Evolutionary conservation across 345 rosid genomes (phyloP).

Genomic region (Nephelium lappaceum): DNA sequence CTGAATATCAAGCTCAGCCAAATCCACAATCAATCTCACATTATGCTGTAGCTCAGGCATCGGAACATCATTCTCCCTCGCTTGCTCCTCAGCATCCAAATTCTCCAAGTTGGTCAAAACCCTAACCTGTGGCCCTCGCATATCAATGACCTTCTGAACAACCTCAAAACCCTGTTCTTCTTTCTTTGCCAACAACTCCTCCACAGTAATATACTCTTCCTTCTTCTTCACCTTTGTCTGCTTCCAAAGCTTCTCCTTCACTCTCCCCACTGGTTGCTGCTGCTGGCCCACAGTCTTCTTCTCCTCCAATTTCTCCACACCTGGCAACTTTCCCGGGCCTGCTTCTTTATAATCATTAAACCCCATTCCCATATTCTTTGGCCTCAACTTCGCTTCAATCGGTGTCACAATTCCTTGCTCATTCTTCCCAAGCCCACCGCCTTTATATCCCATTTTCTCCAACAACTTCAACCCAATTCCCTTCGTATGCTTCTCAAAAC

Average conservation of each 20-base stretch:
- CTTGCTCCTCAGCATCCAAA: slow-evolving; percentile 87
- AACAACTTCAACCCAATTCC: slow-evolving; percentile 82
- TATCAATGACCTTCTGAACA: slow-evolving; percentile 86
- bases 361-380: slow-evolving; percentile 93
- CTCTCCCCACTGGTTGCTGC: slow-evolving; percentile 38
- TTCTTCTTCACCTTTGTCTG: slow-evolving; percentile 46
- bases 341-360: slow-evolving; percentile 80
- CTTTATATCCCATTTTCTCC: slow-evolving; percentile 91
- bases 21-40: slow-evolving; percentile 70
- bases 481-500: slow-evolving; percentile 76
- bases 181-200: slow-evolving; percentile 75
- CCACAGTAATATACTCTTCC: slow-evolving; percentile 58
- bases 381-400: slow-evolving; percentile 85
- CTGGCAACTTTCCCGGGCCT: slow-evolving; percentile 45
- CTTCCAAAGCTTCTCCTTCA: slow-evolving; percentile 70
- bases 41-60: slow-evolving; percentile 96
- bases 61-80: slow-evolving; percentile 80
- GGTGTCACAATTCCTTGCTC: slow-evolving; percentile 87
- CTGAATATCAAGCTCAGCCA: slow-evolving; percentile 85
- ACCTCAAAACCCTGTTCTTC: slow-evolving; percentile 77
- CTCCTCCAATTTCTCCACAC: slow-evolving; percentile 54
- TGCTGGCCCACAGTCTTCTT: slow-evolving; percentile 46
- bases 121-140: slow-evolving; percentile 91
- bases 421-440: slow-evolving; percentile 88
- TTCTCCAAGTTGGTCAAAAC: slow-evolving; percentile 88